phyloP scores from a whole-genome alignment of 106 monocot genomes.

The Acorus gramineus region DNA sequence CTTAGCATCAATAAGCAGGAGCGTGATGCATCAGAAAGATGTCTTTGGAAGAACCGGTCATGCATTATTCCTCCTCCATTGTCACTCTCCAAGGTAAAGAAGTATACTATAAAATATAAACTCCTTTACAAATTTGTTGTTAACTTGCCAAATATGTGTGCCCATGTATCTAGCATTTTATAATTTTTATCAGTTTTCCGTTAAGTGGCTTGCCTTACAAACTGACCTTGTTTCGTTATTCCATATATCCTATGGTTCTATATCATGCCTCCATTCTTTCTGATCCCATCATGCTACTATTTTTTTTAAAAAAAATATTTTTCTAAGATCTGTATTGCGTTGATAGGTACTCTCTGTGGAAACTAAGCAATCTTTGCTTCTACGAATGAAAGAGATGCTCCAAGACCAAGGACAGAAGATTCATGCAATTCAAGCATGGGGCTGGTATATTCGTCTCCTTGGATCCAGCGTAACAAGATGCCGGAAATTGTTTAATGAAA shows the following conservation, averaged over 20 bases:
- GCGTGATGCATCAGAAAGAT: conserved; percentile 41
- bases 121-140: too few relatives aligned
- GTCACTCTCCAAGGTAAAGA: conserved; percentile 35
- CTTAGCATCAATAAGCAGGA: conserved; percentile 41
- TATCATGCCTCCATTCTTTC: too few relatives aligned
- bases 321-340: too few relatives aligned
- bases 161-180: too few relatives aligned
- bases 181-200: too few relatives aligned
- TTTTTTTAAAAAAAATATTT: too few relatives aligned
- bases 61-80: conserved; percentile 22
- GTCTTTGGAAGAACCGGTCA: conserved; percentile 25
- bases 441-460: conserved; percentile 52
- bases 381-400: conserved; percentile 24
- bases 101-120: too few relatives aligned
- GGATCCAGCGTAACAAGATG: conserved; percentile 16
- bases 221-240: too few relatives aligned
- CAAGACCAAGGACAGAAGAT: conserved; percentile 24
- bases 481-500: conserved; percentile 34
- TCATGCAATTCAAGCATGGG: conserved; percentile 46
- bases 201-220: too few relatives aligned
- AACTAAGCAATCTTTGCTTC: conserved; percentile 31
- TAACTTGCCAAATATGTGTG: too few relatives aligned
- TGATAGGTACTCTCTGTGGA: conserved; percentile 27
- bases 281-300: too few relatives aligned
- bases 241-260: too few relatives aligned